These are phyloP conservation scores for Pseudogymnoascus sp. DNA, from an alignment of 2,329 filamentous ascomycete genomes.

Conservation along the genomic window DNA sequence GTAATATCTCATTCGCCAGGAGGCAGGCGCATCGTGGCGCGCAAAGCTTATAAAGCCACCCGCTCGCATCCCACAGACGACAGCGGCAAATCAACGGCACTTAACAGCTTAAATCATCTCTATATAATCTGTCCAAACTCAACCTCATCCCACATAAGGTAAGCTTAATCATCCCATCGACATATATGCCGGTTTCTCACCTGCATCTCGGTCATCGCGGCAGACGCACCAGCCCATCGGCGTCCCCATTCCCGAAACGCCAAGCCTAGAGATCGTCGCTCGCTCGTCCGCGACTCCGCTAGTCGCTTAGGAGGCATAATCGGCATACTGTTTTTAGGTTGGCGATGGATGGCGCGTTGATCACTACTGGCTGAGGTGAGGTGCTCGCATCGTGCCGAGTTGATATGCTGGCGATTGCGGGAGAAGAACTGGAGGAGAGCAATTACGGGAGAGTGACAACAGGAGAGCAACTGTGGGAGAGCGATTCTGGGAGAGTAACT, in stretches of 20 bases:
- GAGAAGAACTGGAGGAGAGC: background rate
- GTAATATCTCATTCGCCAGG: background rate
- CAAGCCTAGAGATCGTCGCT: background rate
- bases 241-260: background rate
- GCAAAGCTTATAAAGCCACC: conserved; percentile 4
- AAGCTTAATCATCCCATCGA: background rate
- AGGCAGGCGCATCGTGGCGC: background rate
- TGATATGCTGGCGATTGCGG: background rate
- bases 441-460: no score
- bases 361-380: background rate
- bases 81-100: background rate
- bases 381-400: background rate
- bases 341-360: background rate
- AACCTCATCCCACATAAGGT: background rate
- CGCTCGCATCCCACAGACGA: background rate
- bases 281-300: background rate
- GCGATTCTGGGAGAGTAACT: background rate
- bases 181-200: background rate
- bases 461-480: background rate
- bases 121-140: background rate
- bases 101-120: background rate
- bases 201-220: background rate
- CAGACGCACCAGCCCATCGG: background rate
- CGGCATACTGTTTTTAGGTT: background rate
- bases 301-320: background rate